These are phyloP conservation scores for Royoungia palumana DNA, from an alignment of 768 basidiomycete genomes.

Conservation along the genomic window DNA sequence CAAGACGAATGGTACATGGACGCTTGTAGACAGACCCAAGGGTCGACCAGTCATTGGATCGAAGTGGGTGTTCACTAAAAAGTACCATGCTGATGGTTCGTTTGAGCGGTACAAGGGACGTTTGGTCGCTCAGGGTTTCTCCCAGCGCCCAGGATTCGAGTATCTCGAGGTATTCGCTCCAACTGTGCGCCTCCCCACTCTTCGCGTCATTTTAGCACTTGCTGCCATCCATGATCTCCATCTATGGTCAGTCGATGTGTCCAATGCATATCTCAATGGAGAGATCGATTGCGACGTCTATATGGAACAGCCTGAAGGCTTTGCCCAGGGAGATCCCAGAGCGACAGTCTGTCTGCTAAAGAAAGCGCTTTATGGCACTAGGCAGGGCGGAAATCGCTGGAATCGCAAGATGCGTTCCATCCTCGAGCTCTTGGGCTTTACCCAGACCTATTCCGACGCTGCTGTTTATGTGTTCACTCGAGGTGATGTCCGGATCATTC, in stretches of 20 bases:
- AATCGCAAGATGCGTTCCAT: no score
- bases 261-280: slow-evolving; percentile 21
- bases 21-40: background rate
- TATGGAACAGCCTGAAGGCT: background rate
- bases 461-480: no score
- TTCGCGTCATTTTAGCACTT: slow-evolving; percentile 21
- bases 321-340: no score
- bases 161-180: slow-evolving; percentile 35
- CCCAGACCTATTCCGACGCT: no score
- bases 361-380: no score
- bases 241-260: slow-evolving; percentile 10
- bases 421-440: no score
- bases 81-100: background rate
- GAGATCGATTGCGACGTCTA: slow-evolving; percentile 7
- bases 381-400: no score
- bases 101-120: slow-evolving; percentile 37
- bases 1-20: no score
- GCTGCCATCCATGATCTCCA: slow-evolving; percentile 29
- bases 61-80: background rate
- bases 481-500: no score
- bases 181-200: slow-evolving; percentile 15
- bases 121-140: slow-evolving; percentile 26
- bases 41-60: background rate
- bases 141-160: no score
- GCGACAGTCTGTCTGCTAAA: no score